These are phyloP conservation scores for Mycena vitilis DNA, from an alignment of 768 basidiomycete species.

Conservation along the genomic window DNA sequence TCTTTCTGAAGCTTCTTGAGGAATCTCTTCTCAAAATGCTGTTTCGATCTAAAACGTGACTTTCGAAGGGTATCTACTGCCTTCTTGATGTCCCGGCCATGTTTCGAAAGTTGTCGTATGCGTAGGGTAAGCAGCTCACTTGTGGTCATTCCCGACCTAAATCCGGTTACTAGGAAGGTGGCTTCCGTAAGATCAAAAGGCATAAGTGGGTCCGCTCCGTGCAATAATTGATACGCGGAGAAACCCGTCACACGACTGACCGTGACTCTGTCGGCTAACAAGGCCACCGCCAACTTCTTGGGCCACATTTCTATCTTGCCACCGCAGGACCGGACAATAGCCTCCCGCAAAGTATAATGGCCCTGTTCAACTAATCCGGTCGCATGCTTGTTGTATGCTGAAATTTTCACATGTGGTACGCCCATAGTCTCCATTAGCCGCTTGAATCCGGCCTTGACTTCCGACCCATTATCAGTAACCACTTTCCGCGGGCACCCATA, in stretches of 20 bases:
- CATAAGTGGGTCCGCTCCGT: slow-evolving; percentile 8
- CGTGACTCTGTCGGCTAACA: slow-evolving; percentile 41
- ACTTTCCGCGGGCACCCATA: slow-evolving; percentile 44
- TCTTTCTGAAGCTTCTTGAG: background rate
- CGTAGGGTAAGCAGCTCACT: background rate
- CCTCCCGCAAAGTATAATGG: slow-evolving; percentile 47
- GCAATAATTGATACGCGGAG: slow-evolving; percentile 31
- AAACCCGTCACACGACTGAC: slow-evolving; percentile 37
- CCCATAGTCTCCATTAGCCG: slow-evolving; percentile 7
- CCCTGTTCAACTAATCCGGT: slow-evolving; percentile 51
- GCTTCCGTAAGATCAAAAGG: slow-evolving; percentile 13
- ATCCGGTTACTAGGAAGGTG: background rate
- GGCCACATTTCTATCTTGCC: slow-evolving; percentile 39
- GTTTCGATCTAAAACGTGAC: background rate
- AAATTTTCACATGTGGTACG: slow-evolving; percentile 45
- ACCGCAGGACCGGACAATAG: slow-evolving; percentile 42
- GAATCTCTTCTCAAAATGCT: background rate
- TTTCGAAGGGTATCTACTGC: background rate
- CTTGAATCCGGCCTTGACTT: slow-evolving; percentile 37
- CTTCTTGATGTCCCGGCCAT: background rate
- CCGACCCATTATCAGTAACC: slow-evolving; percentile 42
- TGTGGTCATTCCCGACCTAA: background rate
- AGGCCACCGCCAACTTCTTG: slow-evolving; percentile 29
- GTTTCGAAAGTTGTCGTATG: background rate
- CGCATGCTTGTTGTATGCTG: slow-evolving; percentile 45